These are phyloP conservation scores for Leptographium lundbergii DNA, from an alignment of 2,329 filamentous ascomycete genomes.

Conservation along the genomic window DNA sequence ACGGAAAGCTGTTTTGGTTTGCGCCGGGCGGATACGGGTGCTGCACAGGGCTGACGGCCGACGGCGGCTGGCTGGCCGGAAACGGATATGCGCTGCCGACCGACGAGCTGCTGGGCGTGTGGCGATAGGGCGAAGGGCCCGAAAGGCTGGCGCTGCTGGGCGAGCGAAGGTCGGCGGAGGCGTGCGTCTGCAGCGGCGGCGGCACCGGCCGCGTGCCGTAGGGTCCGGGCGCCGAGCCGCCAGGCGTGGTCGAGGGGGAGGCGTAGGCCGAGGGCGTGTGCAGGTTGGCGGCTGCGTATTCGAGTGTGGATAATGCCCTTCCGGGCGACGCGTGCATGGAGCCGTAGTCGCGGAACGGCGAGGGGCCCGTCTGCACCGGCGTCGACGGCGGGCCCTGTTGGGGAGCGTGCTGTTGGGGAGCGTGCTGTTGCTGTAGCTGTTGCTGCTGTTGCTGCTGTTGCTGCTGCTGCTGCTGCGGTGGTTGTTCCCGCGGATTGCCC, in stretches of 20 bases:
- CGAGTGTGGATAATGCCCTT: slow-evolving; percentile 27
- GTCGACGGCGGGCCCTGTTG: slow-evolving; percentile 15
- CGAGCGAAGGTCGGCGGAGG: slow-evolving; percentile 34
- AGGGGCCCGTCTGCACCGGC: slow-evolving; percentile 28
- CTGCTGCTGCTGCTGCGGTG: not conserved
- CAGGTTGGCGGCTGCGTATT: slow-evolving; percentile 25
- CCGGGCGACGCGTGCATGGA: slow-evolving; percentile 35
- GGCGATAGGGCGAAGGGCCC: slow-evolving; percentile 35
- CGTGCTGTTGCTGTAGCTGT: slow-evolving; percentile 12
- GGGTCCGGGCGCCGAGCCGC: slow-evolving; percentile 15
- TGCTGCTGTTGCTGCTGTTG: slow-evolving; percentile 10
- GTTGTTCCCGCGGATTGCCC: slow-evolving; percentile 15
- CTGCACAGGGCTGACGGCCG: slow-evolving; percentile 34
- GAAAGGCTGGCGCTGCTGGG: slow-evolving; percentile 32
- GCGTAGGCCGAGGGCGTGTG: slow-evolving; percentile 22
- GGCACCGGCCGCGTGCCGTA: slow-evolving; percentile 31
- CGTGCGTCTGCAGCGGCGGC: slow-evolving; percentile 30
- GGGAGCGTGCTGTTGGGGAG: not conserved
- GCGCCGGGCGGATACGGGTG: slow-evolving; percentile 29
- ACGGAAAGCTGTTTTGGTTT: slow-evolving; percentile 25
- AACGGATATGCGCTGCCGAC: slow-evolving; percentile 25
- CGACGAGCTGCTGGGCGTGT: slow-evolving; percentile 32
- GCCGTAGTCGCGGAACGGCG: slow-evolving; percentile 38
- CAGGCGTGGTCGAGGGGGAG: slow-evolving; percentile 21
- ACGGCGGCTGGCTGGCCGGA: slow-evolving; percentile 28